Evolutionary conservation across 768 basidiomycete species (phyloP), one percentile per base, ranked within the genome.

Genomic region (Tubosaeta brunneosetosa): DNA sequence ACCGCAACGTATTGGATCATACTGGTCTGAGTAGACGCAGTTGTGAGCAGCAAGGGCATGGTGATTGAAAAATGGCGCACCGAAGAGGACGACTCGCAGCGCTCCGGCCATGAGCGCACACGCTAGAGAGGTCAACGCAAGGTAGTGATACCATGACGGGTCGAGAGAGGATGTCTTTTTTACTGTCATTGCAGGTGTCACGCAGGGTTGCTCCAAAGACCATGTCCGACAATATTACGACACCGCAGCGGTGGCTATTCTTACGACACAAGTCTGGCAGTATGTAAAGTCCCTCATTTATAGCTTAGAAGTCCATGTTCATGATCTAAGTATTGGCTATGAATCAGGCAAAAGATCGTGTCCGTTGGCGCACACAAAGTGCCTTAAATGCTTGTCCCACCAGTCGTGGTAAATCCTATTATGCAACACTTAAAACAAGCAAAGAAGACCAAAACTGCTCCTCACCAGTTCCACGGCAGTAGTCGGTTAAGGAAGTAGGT

Each of bases 1-100:
- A 52, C 78, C 72, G 64, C 93, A 94, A 62, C 82, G 86, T 49
- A 79, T 74, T 13, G 86, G 82, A 67, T 94, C 92, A 7, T 76
- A 69, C 66, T 77, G 79, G 67, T 90, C 93, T 93, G 37, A 29
- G 42, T 16, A 27, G 27, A 44, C 12, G 16, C 26, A 44, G 11
- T 1, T 1, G 41, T 54, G 50, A 63, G 43, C 26, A 26, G n/a
- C 36, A 43, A 37, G 46, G 36, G 8, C 52, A 49, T 16, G 4
- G 55, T 37, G 47, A 40, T 9, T 44, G 44, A 22, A 17, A 44
- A 45, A 44, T 17, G 45, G 47, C 77, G 44, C 48, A 83, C 81
- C 81, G 42, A 73, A 61, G 25, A 84, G 53, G 26, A 73, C 52
- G 56, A 71, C 69, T 44, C 77, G 73, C 38, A 74, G 53, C 27